Base-by-base conservation (phyloP, 768 basidiomycete species). In the Serendipita sp. region DNA sequence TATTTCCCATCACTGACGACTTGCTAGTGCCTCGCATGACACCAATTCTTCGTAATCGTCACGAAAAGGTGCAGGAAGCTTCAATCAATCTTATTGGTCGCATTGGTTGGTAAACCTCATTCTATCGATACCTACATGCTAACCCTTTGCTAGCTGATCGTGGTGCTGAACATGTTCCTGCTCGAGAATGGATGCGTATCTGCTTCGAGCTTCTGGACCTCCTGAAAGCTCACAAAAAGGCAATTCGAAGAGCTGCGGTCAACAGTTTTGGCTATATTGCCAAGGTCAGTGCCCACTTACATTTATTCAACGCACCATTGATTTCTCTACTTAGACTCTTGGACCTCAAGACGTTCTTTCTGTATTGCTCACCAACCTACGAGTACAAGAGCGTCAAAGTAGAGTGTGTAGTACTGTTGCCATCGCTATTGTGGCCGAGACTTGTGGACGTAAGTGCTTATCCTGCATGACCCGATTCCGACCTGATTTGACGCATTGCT, bases 231-330 rank as follows among this genome's bases (percentile, higher is more conserved):
- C 96, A 99, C 77, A 99, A 99, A 78, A 97, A 97, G 74, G 95
- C 89, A 44, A 99, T 98, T 70, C 88, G 96, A 61, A 90, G 95
- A 70, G 96, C 95, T 0, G 95, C 96, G 22, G 96, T 98, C 75
- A 97, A 99, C 77, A 96, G 95, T 1, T 99, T 99, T 68, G 96
- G 96, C 69, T 99, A 99, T 68, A 99, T 99, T 66, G 96, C 96
- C 64, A 98, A 98, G 45, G 45, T n/a, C 7, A 3, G 45, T 28
- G n/a, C n/a, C n/a, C n/a, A n/a, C n/a, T n/a, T n/a, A n/a, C n/a
- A n/a, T n/a, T n/a, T n/a, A n/a, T n/a, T n/a, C n/a, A n/a, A n/a
- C n/a, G n/a, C n/a, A n/a, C n/a, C n/a, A n/a, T n/a, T n/a, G n/a
- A n/a, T n/a, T n/a, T n/a, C n/a, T n/a, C n/a, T 48, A 3, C n/a